Conservation (phyloP, 75 land plant species). For the Sequoia sempervirens region DNA sequence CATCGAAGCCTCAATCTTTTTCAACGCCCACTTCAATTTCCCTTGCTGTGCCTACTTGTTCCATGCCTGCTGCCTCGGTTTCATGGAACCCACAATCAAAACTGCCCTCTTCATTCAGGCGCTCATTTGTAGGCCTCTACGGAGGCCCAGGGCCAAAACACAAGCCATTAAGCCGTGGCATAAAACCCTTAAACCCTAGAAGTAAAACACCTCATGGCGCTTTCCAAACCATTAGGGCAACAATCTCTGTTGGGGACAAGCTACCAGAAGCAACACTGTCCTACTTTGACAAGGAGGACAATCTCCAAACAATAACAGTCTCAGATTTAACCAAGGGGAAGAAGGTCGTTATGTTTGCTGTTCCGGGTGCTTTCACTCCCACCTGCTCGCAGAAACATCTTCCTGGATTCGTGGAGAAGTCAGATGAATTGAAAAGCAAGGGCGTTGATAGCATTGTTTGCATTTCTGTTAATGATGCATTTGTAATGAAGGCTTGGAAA, state of each 20-base stretch:
- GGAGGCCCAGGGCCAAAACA: conserved; percentile 8
- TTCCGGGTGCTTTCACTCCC: conserved; percentile 96
- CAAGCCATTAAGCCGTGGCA: neutral
- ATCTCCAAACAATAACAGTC: conserved; percentile 65
- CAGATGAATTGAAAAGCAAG: conserved; percentile 59
- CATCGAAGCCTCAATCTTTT: neutral
- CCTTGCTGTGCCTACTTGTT: neutral
- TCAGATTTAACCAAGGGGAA: conserved; percentile 69
- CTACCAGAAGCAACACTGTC: conserved; percentile 84
- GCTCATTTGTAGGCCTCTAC: neutral
- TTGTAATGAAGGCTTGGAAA: conserved; percentile 95
- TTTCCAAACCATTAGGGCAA: conserved; percentile 12
- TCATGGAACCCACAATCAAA: conserved; percentile 7
- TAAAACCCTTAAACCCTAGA: neutral
- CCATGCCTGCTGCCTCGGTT: neutral
- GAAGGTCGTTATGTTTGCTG: conserved; percentile 82
- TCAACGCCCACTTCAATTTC: conserved; percentile 2
- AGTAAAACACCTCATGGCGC: neutral
- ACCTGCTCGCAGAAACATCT: conserved; percentile 92
- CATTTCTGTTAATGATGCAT: conserved; percentile 86
- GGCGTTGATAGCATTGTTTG: conserved; percentile 85
- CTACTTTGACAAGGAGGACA: conserved; percentile 67
- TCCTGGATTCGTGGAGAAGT: conserved; percentile 83
- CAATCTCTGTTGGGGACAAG: conserved; percentile 77
- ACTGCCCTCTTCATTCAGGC: neutral